Evolutionary conservation across 2,329 filamentous ascomycete species (phyloP).

Genomic region (Thyridium curvatum): DNA sequence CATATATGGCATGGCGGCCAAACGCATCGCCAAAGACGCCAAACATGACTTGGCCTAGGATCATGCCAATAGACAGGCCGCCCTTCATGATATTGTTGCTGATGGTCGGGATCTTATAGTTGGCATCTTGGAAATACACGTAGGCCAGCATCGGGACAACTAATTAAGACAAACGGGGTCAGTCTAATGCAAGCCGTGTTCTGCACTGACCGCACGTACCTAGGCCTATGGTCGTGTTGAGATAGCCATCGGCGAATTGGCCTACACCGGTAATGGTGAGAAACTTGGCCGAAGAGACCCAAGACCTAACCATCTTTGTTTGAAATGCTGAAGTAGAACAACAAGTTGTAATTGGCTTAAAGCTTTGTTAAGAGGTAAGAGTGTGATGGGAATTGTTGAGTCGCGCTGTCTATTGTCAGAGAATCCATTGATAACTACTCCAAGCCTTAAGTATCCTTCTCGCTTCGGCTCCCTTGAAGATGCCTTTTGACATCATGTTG

Average conservation of each 20-base stretch:
- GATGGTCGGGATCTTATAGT: constrained; percentile 37
- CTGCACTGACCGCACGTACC: not conserved
- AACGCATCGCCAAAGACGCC: constrained; percentile 57
- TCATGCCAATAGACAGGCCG: constrained; percentile 56
- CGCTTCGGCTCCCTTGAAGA: too few species aligned
- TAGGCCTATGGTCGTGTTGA: not conserved
- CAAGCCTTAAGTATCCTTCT: too few species aligned
- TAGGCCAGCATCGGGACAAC: constrained; percentile 4
- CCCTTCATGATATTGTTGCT: constrained; percentile 61
- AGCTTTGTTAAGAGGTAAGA: too few species aligned
- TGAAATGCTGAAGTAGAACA: too few species aligned
- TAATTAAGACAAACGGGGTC: not conserved
- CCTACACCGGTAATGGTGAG: not conserved
- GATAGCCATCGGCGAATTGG: constrained; percentile 1
- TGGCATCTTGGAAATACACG: constrained; percentile 2
- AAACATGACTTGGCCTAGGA: constrained; percentile 58
- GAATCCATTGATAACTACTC: too few species aligned
- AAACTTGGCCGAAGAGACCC: too few species aligned
- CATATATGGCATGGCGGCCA: constrained; percentile 62
- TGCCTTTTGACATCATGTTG: too few species aligned
- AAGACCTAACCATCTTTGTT: too few species aligned
- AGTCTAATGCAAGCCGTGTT: not conserved
- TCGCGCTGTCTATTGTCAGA: too few species aligned
- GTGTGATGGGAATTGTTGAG: too few species aligned
- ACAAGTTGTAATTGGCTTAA: too few species aligned